phyloP scores from a whole-genome alignment of 1,139 yeast species.

The Scheffersomyces illinoinensis region DNA sequence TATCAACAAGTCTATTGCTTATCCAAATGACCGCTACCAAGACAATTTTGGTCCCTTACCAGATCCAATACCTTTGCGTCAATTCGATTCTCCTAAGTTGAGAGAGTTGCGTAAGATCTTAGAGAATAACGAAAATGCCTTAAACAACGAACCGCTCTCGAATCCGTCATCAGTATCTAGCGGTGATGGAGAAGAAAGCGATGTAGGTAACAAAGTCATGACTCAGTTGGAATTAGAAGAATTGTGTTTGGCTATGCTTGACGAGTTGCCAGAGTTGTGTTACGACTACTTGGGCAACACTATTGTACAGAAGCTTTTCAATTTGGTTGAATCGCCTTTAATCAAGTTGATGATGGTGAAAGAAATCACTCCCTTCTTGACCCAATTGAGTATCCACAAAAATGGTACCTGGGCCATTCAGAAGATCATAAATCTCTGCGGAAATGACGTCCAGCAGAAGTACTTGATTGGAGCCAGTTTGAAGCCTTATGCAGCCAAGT shows the following conservation, averaged over 20 bases:
- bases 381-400: constrained; percentile 93
- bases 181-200: constrained; percentile 3
- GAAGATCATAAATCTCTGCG: constrained; percentile 76
- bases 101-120: constrained; percentile 57
- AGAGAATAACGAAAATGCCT: constrained; percentile 41
- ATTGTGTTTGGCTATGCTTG: constrained; percentile 79
- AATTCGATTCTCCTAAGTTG: constrained; percentile 85
- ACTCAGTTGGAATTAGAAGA: constrained; percentile 70
- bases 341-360: constrained; percentile 82
- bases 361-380: constrained; percentile 74
- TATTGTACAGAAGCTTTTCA: constrained; percentile 87
- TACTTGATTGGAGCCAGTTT: constrained; percentile 67
- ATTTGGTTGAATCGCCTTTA: constrained; percentile 62
- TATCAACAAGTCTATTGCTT: constrained; percentile 30
- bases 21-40: constrained; percentile 37
- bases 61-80: constrained; percentile 60
- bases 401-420: constrained; percentile 99
- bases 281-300: constrained; percentile 96
- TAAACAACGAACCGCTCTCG: constrained; percentile 5
- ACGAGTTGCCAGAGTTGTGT: constrained; percentile 87
- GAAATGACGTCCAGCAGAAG: constrained; percentile 64
- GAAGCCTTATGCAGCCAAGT: constrained; percentile 78
- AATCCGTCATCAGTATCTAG: background rate
- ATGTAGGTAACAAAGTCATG: constrained; percentile 14
- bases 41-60: constrained; percentile 70